phyloP scores from a whole-genome alignment of 2,329 filamentous ascomycete genomes.

The Aureobasidium melanogenum region DNA sequence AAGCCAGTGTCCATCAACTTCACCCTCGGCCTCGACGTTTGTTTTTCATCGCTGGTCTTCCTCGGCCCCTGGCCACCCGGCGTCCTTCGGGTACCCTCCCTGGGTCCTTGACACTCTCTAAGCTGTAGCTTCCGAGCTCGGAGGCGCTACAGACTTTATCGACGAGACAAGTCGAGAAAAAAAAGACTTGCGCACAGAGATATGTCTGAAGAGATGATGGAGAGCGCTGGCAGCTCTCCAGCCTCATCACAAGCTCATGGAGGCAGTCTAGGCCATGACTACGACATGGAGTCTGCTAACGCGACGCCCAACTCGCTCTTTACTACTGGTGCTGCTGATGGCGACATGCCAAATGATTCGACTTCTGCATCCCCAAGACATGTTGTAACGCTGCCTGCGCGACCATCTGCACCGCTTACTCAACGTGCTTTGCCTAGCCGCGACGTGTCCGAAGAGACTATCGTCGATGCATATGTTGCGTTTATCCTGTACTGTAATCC shows the following conservation, averaged over 20 bases:
- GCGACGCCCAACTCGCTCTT: conserved; percentile 7
- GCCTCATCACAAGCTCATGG: background rate
- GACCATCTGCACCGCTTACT: background rate
- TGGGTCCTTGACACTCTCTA: background rate
- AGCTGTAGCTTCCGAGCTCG: background rate
- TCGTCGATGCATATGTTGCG: conserved; percentile 72
- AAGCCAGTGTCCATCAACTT: background rate
- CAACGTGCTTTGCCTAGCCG: conserved; percentile 50
- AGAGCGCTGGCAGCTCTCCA: conserved; percentile 8
- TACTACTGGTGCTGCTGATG: background rate
- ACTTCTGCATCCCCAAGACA: conserved; percentile 1
- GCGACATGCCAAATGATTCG: background rate
- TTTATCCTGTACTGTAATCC: conserved; percentile 93
- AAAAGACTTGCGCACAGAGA: background rate
- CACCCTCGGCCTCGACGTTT: conserved; percentile 1
- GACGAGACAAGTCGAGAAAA: background rate
- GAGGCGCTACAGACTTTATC: background rate
- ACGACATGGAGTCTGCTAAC: background rate
- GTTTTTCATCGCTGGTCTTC: background rate
- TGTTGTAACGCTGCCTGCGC: background rate
- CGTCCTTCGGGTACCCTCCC: background rate
- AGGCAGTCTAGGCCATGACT: background rate
- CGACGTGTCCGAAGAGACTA: conserved; percentile 57
- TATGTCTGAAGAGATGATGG: background rate
- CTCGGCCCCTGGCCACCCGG: conserved; percentile 1